These are phyloP conservation scores for Biscogniauxia sp. DNA, from an alignment of 2,329 filamentous ascomycete genomes.

Conservation along the genomic window DNA sequence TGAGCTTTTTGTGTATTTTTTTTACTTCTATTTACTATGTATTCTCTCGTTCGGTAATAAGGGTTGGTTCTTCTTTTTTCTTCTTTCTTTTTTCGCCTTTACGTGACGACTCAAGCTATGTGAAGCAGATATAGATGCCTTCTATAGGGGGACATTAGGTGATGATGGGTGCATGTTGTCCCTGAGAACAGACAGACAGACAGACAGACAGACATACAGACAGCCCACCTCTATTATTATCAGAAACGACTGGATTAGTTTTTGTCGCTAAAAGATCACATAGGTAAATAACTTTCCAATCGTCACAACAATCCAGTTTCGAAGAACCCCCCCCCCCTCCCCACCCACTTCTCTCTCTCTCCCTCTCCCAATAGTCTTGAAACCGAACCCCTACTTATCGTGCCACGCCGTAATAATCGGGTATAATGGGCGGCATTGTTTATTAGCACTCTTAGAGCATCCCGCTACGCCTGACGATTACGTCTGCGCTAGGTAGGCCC, in stretches of 20 bases:
- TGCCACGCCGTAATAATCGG: not conserved
- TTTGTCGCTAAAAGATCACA: not conserved
- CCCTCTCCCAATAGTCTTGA: no score
- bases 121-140: not conserved
- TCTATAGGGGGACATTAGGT: not conserved
- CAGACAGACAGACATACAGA: not conserved
- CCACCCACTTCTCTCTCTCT: no score
- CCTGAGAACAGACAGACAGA: not conserved
- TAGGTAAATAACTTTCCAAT: not conserved
- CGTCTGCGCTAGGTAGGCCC: not conserved
- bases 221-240: not conserved
- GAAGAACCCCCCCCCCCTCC: not conserved
- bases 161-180: not conserved
- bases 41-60: not conserved
- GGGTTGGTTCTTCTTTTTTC: not conserved
- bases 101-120: no score
- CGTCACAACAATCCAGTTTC: not conserved
- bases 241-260: not conserved
- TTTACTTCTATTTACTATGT: no score
- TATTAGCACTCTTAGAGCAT: not conserved
- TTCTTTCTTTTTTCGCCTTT: not conserved
- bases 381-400: no score
- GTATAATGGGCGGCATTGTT: not conserved
- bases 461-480: not conserved
- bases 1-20: slow-evolving; percentile 4